A percentile compares a stretch with the other conserved stretches of the same genome.
These are phyloP conservation scores for Microsporum canis DNA, from an alignment of 2,329 filamentous ascomycete species.

Conservation along the genomic window DNA sequence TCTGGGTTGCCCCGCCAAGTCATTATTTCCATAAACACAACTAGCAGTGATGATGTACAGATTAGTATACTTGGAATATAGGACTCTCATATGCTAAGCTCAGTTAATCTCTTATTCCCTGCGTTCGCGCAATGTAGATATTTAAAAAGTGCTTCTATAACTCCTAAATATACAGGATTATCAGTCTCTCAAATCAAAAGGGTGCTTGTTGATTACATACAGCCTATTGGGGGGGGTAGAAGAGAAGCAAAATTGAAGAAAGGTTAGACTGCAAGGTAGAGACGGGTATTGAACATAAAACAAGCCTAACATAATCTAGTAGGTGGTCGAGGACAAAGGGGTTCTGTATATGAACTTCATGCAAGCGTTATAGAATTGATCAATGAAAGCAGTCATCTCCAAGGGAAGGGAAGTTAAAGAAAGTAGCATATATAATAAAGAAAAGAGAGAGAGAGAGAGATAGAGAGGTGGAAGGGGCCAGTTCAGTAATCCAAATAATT, in stretches of 20 bases:
- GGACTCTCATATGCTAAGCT: too few species aligned
- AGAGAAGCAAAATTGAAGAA: not conserved
- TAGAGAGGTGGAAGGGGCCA: not conserved
- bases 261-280: not conserved
- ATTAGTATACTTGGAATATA: too few species aligned
- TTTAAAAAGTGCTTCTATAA: too few species aligned
- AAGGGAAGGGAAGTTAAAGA: not conserved
- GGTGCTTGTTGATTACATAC: not conserved
- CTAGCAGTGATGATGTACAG: too few species aligned
- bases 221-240: not conserved
- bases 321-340: not conserved
- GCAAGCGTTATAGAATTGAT: not conserved
- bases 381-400: not conserved
- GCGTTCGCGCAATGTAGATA: too few species aligned
- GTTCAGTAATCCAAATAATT: not conserved
- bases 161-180: too few species aligned
- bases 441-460: not conserved
- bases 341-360: not conserved
- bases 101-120: too few species aligned
- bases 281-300: not conserved
- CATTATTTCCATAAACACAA: too few species aligned
- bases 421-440: not conserved
- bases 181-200: too few species aligned
- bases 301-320: not conserved
- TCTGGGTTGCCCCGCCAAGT: too few species aligned